Evolutionary conservation across 2,329 filamentous ascomycete species (phyloP), one percentile per base, ranked within the genome.

Genomic region (Westerdykella sp.): DNA sequence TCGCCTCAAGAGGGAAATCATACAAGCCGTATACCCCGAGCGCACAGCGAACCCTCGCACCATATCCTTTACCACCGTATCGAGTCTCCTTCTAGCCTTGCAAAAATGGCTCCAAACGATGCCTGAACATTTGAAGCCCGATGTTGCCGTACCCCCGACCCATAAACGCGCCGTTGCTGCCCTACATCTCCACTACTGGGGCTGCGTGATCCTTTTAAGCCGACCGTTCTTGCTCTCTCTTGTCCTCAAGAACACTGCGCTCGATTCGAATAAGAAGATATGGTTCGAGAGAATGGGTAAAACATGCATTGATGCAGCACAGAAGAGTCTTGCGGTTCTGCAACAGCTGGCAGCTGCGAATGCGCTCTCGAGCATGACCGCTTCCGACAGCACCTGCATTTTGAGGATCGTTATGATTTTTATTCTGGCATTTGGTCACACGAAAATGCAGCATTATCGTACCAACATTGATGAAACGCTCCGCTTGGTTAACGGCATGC

Each of bases 101-200:
- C 58, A 57, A 41, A 59, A 62, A 34, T 67, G 64, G 64, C 54
- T 59, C 22, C 49, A 54, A 15, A 48, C 56, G 18, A 58, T 67
- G 15, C 62, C 63, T 5, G 50, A 55, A 9, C 61, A 67, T 36
- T 53, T 67, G 5, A 61, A 59, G 34, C 53, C 55, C 34, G 57
- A 63, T 11, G 50, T 57, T 1, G 59, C 60, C 6, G 43, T 51
- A 1, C 59, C 62, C 3, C 59, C 60, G 31, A 63, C 62, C 1
- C 57, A 66, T 40, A 63, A 54, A 43, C 64, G 64, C 9, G 59
- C 64, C 18, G 57, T 67, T 15, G 59, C 54, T 9, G 46, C 60
- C 13, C 53, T 67, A 3, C 64, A 67, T 41, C 48, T 65, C 3
- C 57, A 64, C 2, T 65, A 67, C 41, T 66, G 64, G 63, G 51